phyloP scores from a whole-genome alignment of 75 land plant species.

The Sequoia sempervirens region DNA sequence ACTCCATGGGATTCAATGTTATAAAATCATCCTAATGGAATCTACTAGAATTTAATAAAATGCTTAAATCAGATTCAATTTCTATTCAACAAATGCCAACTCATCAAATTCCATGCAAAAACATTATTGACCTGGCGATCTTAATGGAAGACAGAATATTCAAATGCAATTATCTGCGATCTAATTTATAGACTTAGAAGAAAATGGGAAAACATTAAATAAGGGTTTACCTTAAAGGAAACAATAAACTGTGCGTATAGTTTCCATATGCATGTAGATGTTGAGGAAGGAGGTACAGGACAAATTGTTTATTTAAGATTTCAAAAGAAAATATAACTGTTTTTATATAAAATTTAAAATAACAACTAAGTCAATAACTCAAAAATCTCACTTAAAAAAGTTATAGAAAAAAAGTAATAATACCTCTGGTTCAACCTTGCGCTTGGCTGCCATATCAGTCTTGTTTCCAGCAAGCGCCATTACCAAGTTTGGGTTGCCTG shows the following conservation, averaged over 20 bases:
- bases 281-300: background rate
- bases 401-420: background rate
- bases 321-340: background rate
- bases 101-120: background rate
- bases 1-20: too few relatives aligned
- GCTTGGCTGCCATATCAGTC: constrained; percentile 32
- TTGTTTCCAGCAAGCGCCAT: constrained; percentile 55
- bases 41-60: too few relatives aligned
- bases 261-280: background rate
- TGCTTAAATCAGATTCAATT: too few relatives aligned
- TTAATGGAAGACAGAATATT: background rate
- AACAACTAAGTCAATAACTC: too few relatives aligned
- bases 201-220: background rate
- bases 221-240: too few relatives aligned
- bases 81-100: background rate
- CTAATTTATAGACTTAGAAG: background rate
- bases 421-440: constrained; percentile 43
- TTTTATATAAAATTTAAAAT: background rate
- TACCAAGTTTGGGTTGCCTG: constrained; percentile 47
- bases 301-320: background rate
- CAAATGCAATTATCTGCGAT: background rate
- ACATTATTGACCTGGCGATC: background rate
- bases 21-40: too few relatives aligned
- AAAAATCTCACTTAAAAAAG: background rate
- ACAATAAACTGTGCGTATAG: background rate